Evolutionary conservation across 2,329 filamentous ascomycete genomes (phyloP).

Genomic region (Penicillium sp.): DNA sequence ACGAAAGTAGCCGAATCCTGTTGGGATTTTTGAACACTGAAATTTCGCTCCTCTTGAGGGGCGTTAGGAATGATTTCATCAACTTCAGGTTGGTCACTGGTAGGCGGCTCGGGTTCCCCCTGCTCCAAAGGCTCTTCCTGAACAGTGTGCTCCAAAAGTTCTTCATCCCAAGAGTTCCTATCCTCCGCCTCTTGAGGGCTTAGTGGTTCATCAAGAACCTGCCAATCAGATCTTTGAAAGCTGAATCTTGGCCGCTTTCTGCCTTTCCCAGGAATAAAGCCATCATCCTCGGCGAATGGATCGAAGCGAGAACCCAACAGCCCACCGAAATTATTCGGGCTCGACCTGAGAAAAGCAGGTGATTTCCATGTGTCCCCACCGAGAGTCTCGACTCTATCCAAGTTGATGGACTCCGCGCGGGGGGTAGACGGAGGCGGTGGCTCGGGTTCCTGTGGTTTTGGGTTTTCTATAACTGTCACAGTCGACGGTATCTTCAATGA

Average conservation of each 20-base stretch:
- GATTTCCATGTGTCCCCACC: constrained; percentile 60
- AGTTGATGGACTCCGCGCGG: constrained; percentile 13
- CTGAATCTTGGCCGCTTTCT: constrained; percentile 67
- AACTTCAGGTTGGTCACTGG: neutral
- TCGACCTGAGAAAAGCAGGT: constrained; percentile 71
- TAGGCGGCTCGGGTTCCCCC: constrained; percentile 1
- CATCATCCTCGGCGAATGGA: constrained; percentile 62
- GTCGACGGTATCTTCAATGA: constrained; percentile 32
- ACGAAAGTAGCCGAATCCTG: constrained; percentile 11
- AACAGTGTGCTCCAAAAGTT: constrained; percentile 9
- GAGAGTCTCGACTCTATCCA: constrained; percentile 13
- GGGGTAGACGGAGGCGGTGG: constrained; percentile 23
- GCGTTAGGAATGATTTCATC: neutral
- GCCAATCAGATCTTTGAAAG: constrained; percentile 64
- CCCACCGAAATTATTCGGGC: constrained; percentile 62
- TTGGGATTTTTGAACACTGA: constrained; percentile 2
- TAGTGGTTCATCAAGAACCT: constrained; percentile 63
- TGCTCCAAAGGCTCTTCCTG: constrained; percentile 12
- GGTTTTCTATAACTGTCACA: constrained; percentile 47
- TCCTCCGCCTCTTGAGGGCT: constrained; percentile 55
- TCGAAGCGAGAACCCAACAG: constrained; percentile 60
- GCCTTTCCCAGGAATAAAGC: constrained; percentile 53
- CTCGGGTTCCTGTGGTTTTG: constrained; percentile 21
- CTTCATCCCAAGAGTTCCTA: constrained; percentile 26
- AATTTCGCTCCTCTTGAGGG: neutral